Evolutionary conservation across 2,329 filamentous ascomycete genomes (phyloP).

Genomic region (Fusarium tricinctum): DNA sequence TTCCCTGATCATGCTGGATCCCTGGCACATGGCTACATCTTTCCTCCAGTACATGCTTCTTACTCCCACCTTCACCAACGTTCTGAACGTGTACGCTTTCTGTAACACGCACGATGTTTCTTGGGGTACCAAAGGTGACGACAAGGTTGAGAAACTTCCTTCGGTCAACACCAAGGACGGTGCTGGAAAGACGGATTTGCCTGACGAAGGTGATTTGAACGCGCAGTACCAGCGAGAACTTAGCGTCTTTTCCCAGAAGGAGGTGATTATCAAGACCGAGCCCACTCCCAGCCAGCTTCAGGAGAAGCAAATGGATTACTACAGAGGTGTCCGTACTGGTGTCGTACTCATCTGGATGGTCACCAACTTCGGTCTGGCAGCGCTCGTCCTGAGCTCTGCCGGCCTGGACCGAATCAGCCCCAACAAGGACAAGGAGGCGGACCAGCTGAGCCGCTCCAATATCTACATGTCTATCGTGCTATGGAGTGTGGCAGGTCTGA

Average conservation of each 20-base stretch:
- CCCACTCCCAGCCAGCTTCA: slow-evolving; percentile 68
- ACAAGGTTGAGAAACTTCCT: slow-evolving; percentile 91
- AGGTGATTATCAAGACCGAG: slow-evolving; percentile 76
- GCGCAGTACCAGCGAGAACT: slow-evolving; percentile 93
- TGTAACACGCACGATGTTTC: slow-evolving; percentile 99
- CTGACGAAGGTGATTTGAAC: slow-evolving; percentile 95
- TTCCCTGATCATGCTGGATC: slow-evolving; percentile 95
- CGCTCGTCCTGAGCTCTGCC: slow-evolving; percentile 87
- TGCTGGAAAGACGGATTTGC: slow-evolving; percentile 91
- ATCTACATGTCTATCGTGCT: slow-evolving; percentile 90
- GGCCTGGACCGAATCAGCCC: slow-evolving; percentile 79
- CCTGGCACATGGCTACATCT: slow-evolving; percentile 99
- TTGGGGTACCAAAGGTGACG: slow-evolving; percentile 98
- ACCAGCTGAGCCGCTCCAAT: slow-evolving; percentile 71
- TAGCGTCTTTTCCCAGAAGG: slow-evolving; percentile 79
- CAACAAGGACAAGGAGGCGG: slow-evolving; percentile 53
- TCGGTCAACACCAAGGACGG: slow-evolving; percentile 92
- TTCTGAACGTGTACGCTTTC: slow-evolving; percentile 98
- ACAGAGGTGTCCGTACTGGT: slow-evolving; percentile 92
- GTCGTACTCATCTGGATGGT: slow-evolving; percentile 98
- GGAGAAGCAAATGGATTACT: slow-evolving; percentile 97
- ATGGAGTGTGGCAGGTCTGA: slow-evolving; percentile 89
- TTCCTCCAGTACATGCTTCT: slow-evolving; percentile 95
- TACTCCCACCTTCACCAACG: slow-evolving; percentile 97
- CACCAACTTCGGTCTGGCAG: slow-evolving; percentile 89